These are phyloP conservation scores for Silene uniflora DNA, from an alignment of 148 eudicot genomes.

Conservation along the genomic window DNA sequence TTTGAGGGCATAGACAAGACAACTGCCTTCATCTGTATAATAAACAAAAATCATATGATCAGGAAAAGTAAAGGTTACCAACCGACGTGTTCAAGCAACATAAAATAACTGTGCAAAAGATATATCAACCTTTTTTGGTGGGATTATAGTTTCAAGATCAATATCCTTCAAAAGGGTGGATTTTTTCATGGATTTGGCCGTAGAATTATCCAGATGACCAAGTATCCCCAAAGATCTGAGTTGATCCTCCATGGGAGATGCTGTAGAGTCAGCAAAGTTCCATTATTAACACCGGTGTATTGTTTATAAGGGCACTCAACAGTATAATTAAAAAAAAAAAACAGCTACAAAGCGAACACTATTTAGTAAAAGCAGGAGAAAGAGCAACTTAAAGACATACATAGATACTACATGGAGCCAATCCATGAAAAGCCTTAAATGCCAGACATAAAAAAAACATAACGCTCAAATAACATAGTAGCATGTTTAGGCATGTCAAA, in stretches of 20 bases:
- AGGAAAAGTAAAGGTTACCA: neutral
- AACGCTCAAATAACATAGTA: neutral
- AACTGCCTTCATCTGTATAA: slow-evolving; percentile 60
- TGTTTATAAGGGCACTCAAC: neutral
- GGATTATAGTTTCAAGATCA: slow-evolving; percentile 48
- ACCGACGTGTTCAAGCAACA: neutral
- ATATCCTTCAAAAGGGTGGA: slow-evolving; percentile 45
- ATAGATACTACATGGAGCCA: neutral
- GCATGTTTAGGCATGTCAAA: neutral
- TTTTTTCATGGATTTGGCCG: slow-evolving; percentile 26
- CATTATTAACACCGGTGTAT: slow-evolving; percentile 34
- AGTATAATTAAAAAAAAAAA: neutral
- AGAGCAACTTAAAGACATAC: neutral
- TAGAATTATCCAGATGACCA: slow-evolving; percentile 26
- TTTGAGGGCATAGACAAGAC: slow-evolving; percentile 52
- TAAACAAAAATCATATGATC: neutral
- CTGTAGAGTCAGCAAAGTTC: slow-evolving; percentile 27
- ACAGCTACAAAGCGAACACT: neutral
- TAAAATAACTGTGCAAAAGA: neutral
- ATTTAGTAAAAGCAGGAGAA: neutral
- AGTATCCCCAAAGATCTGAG: slow-evolving; percentile 70
- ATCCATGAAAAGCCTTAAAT: neutral
- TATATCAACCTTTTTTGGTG: slow-evolving; percentile 58
- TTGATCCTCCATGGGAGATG: slow-evolving; percentile 65
- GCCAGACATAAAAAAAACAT: neutral